Base-by-base conservation (phyloP, 805 yeast species). In the Lachancea sp. region DNA sequence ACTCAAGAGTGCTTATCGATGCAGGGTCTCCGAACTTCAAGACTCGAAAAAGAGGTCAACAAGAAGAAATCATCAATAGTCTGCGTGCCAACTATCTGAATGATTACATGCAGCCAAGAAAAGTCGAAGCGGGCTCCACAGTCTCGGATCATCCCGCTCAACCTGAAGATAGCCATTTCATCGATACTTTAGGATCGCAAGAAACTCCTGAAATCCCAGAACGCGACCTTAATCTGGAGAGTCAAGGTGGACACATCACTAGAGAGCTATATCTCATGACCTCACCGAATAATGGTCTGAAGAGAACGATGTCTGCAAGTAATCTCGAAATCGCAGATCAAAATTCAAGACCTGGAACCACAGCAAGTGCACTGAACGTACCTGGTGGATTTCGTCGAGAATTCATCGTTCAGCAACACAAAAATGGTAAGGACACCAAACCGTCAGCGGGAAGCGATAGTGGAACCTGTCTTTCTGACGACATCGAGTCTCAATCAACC, bases 351-450 rank as follows among this genome's bases (percentile, higher is more conserved):
- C 33, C 42, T n/a, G 42, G 26, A 13, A 79, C 88, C 0, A 67
- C 72, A 11, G 91, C 90, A 0, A 76, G 85, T 44, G 79, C 79
- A 1, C 60, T 85, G 36, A 79, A 83, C 51, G 81, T 85, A 10
- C 95, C 95, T 0, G 93, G 93, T 42, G 95, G 93, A 0, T 85
- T 85, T 62, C 72, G 95, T 62, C 70, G 95, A 54, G 86, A 82
- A 47, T 85, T 74, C 53, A 65, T 85, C 25, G 62, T 75, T 2
- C 68, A 69, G 32, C 68, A 69, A 44, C 60, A 63, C 30, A 60
- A 63, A 38, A 49, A 43, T 43, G 47, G 50, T 20, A 39, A 33
- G 20, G 38, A 22, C 19, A n/a, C 20, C 30, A 37, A 11, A 2
- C 15, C 34, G 15, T 35, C 35, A 6, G 9, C n/a, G 9, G 36